Base-by-base conservation (phyloP, 2,329 filamentous ascomycete genomes). In the Colletotrichum sp. region DNA sequence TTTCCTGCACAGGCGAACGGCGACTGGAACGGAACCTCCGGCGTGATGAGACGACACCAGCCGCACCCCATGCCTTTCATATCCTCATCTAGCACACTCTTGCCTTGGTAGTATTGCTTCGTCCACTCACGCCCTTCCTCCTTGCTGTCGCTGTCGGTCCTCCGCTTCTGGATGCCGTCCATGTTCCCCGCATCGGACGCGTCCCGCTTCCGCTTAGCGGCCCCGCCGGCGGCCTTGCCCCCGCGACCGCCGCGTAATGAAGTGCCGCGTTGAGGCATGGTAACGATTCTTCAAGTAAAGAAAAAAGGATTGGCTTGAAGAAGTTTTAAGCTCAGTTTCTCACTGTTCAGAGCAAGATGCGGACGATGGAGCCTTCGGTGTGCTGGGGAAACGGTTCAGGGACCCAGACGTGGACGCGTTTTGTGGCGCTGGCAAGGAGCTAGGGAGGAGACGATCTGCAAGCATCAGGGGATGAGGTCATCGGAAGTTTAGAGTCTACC, bases 331-430 rank as follows among this genome's bases (percentile, higher is more conserved):
- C n/a, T n/a, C n/a, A n/a, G n/a, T n/a, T n/a, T n/a, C n/a, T n/a
- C n/a, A n/a, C n/a, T n/a, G 43, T 48, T 7, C 10, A 48, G 5
- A 0, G 43, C 12, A 21, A 52, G 43, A 7, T 21, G 43, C n/a
- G 43, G 43, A 2, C 0, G 10, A 21, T 52, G 43, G 0, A 21
- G 1, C n/a, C 4, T 0, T 2, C 0, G 12, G 0, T 13, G 10
- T 52, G 43, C 43, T 52, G 10, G n/a, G 0, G 43, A 21, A 21
- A 13, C 6, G n/a, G 43, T 52, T 21, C 43, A 52, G n/a, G 43
- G 43, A 38, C 7, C n/a, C 38, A 8, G 28, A 61, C 18, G 58
- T 32, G 58, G 28, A 61, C 30, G 30, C 18, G 30, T 61, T 61
- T 24, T 61, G 28, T 34, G 30, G 58, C 58, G 58, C 58, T 24